These are phyloP conservation scores for Penicillium roqueforti DNA, from an alignment of 495 filamentous ascomycete genomes.

Conservation along the genomic window DNA sequence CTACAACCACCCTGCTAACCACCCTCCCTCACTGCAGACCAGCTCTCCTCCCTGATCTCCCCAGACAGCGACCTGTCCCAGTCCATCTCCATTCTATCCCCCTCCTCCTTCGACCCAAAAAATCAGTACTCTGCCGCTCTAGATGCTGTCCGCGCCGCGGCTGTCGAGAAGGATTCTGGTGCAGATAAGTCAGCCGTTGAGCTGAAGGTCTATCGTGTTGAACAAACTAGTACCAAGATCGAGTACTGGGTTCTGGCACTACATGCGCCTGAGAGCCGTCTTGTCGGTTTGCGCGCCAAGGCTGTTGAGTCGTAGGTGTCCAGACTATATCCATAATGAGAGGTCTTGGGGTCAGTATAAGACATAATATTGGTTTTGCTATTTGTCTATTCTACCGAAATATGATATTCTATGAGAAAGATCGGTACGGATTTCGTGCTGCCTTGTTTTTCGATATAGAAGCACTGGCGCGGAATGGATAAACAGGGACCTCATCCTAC, in stretches of 20 bases:
- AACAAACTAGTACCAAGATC: constrained; percentile 53
- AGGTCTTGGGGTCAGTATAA: not conserved
- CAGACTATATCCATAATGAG: not conserved
- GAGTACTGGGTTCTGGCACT: constrained; percentile 75
- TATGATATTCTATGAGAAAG: not conserved
- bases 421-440: not conserved
- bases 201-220: constrained; percentile 68
- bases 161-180: constrained; percentile 17
- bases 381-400: not conserved
- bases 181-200: constrained; percentile 52
- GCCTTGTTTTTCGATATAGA: not conserved
- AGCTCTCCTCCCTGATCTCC: constrained; percentile 41
- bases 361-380: not conserved
- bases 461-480: constrained; percentile 1
- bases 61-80: constrained; percentile 27
- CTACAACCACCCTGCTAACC: not conserved
- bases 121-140: constrained; percentile 33
- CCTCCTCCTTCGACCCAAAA: constrained; percentile 39
- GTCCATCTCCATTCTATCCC: constrained; percentile 33
- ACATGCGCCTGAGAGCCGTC: constrained; percentile 46
- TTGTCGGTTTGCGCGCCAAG: constrained; percentile 74
- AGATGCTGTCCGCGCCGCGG: constrained; percentile 34
- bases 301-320: constrained; percentile 61
- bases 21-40: constrained; percentile 17
- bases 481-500: not conserved